These are phyloP conservation scores for Saprolegnia diclina DNA, from an alignment of 352 stramenopile species.

Conservation along the genomic window DNA sequence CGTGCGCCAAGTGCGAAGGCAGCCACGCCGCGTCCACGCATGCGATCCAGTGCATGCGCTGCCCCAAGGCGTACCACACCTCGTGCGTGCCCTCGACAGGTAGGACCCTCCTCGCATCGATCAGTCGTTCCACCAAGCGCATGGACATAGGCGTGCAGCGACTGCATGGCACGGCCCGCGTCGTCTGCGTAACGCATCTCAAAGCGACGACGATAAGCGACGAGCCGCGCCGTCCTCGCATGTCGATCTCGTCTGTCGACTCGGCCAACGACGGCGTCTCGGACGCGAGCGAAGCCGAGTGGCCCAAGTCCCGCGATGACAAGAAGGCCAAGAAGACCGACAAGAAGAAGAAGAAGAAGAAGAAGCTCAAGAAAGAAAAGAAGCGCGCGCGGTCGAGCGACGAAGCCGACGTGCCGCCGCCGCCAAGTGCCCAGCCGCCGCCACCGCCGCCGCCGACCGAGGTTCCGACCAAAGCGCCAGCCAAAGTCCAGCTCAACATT, in stretches of 20 bases:
- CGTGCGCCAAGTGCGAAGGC: slow-evolving; percentile 41
- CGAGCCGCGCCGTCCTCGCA: background rate
- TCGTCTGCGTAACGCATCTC: slow-evolving; percentile 14
- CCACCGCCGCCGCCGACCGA: background rate
- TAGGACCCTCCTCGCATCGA: background rate
- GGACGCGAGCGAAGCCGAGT: background rate
- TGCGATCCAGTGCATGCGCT: slow-evolving; percentile 65
- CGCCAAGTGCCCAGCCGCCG: background rate
- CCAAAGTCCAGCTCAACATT: slow-evolving; percentile 14
- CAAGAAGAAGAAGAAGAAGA: slow-evolving; percentile 20
- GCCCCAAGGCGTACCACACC: slow-evolving; percentile 72
- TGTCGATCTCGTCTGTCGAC: slow-evolving; percentile 6
- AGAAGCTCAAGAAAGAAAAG: slow-evolving; percentile 21
- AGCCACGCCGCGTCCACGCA: slow-evolving; percentile 38
- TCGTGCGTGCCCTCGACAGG: slow-evolving; percentile 52
- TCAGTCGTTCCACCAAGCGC: background rate
- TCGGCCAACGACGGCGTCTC: slow-evolving; percentile 1
- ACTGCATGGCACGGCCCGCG: slow-evolving; percentile 4
- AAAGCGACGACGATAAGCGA: background rate
- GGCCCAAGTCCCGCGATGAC: background rate
- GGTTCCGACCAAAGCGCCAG: background rate
- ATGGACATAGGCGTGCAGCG: slow-evolving; percentile 10
- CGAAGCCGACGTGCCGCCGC: background rate
- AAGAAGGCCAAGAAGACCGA: slow-evolving; percentile 15
- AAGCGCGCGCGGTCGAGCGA: background rate